Percentiles rank a stretch among this genome's conserved stretches.
Conservation (phyloP, 1,284 basidiomycete species). For the Moesziomyces globuligerus region DNA sequence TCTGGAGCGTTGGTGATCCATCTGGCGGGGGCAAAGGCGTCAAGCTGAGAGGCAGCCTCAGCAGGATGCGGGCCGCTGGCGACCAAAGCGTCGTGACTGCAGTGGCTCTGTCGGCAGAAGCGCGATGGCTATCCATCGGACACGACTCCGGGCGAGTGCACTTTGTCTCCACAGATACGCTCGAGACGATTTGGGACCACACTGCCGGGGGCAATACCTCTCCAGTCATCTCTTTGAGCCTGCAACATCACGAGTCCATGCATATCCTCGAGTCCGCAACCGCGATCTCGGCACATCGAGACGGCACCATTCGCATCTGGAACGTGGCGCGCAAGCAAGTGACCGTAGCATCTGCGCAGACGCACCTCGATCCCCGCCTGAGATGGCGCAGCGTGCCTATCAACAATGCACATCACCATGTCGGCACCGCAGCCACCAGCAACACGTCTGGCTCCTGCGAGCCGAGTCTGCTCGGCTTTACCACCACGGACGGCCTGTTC, state of each 20-base stretch:
- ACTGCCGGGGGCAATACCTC: constrained; percentile 3
- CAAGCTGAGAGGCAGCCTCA: constrained; percentile 12
- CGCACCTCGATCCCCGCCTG: constrained; percentile 30
- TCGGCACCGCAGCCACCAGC: neutral
- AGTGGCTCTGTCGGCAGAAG: constrained; percentile 41
- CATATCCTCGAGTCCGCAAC: constrained; percentile 24
- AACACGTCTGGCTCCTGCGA: neutral
- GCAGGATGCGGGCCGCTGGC: constrained; percentile 2
- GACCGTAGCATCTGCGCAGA: constrained; percentile 10
- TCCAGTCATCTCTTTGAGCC: constrained; percentile 21
- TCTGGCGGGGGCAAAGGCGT: constrained; percentile 2
- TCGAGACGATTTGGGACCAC: constrained; percentile 29
- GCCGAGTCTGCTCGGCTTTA: constrained; percentile 23
- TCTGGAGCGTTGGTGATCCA: constrained; percentile 19
- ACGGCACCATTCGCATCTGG: constrained; percentile 39
- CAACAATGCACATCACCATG: neutral
- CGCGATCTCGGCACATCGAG: constrained; percentile 40
- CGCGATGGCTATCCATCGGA: constrained; percentile 73
- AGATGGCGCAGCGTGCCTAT: constrained; percentile 20
- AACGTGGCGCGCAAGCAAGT: constrained; percentile 18
- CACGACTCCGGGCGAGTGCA: constrained; percentile 77
- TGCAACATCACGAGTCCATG: constrained; percentile 35
- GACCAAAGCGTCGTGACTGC: constrained; percentile 30
- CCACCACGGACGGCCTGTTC: constrained; percentile 30
- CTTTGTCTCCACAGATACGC: constrained; percentile 62